phyloP scores from a whole-genome alignment of 179 eudicot genomes.

The Heliamphora ciliata region DNA sequence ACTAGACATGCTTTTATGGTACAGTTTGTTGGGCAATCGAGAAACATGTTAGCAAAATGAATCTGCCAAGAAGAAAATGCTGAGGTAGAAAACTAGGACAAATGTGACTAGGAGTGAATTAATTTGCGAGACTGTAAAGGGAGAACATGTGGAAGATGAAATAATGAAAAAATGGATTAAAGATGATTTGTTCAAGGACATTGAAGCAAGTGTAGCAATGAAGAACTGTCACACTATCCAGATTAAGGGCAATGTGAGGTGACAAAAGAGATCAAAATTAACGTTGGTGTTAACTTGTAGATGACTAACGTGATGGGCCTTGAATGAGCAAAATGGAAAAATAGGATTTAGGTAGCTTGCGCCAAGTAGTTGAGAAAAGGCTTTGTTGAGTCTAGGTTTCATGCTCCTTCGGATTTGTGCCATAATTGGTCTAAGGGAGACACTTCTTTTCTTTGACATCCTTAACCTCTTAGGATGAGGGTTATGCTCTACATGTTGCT shows the following conservation, averaged over 20 bases:
- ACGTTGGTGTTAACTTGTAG: not conserved
- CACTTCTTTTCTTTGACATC: not conserved
- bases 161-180: not conserved
- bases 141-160: not conserved
- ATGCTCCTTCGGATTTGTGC: not conserved
- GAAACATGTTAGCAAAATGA: not conserved
- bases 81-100: not conserved
- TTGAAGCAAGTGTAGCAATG: not conserved
- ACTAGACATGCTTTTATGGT: not conserved
- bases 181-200: not conserved
- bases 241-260: not conserved
- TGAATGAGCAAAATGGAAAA: not conserved
- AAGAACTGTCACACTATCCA: not conserved
- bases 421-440: not conserved
- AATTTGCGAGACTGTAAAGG: too few relatives aligned
- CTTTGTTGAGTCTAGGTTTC: not conserved
- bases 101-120: not conserved
- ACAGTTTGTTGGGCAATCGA: not conserved
- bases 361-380: not conserved
- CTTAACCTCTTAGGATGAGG: not conserved
- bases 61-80: not conserved
- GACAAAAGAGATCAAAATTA: not conserved
- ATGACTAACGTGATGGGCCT: not conserved
- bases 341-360: not conserved
- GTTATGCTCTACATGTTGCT: not conserved